Evolutionary conservation across 2,329 filamentous ascomycete genomes (phyloP), one percentile per base, ranked within the genome.

Genomic region (Alternaria rosae): DNA sequence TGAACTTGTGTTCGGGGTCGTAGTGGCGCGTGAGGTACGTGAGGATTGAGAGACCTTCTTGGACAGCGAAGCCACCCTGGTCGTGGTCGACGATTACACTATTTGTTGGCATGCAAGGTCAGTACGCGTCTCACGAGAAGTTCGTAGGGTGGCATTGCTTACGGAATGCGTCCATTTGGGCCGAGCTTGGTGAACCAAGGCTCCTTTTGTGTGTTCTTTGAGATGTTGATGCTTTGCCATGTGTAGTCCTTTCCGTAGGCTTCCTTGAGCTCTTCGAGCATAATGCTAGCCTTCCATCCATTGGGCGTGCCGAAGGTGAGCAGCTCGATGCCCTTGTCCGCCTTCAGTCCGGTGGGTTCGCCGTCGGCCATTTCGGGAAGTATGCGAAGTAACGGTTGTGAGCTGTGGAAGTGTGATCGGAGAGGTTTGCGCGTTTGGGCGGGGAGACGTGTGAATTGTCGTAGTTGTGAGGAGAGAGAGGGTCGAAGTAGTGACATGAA

Each of bases 261-360:
- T n/a, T 84, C 87, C 69, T 88, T 88, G 52, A 91, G 80, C 78
- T 91, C 89, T 73, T 91, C 89, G 41, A 91, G 84, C 20, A 90
- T 70, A 65, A 91, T 86, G 59, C 83, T 85, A 30, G 81, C 82
- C 73, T 91, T 90, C 78, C 82, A 80, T 70, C 80, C 81, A 70
- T 82, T 83, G 30, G 81, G 81, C 7, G 81, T 83, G 44, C 82
- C 81, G 65, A 82, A 86, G 0, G 88, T 90, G 30, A 91, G 80
- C 62, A 90, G 84, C 80, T 91, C 88, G 62, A 90, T 88, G 77
- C 88, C 88, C 54, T 85, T 86, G 66, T 83, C 86, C 69, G 87
- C 87, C 67, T 88, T 86, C 61, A 89, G 81, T 59, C 88, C 87
- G 6, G 83, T 87, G 17, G 86, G 85, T 69, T 78, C 75, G 54